Evolutionary conservation across 768 basidiomycete genomes (phyloP), one percentile per base, ranked within the genome.

Genomic region (Solioccasus polychromus): DNA sequence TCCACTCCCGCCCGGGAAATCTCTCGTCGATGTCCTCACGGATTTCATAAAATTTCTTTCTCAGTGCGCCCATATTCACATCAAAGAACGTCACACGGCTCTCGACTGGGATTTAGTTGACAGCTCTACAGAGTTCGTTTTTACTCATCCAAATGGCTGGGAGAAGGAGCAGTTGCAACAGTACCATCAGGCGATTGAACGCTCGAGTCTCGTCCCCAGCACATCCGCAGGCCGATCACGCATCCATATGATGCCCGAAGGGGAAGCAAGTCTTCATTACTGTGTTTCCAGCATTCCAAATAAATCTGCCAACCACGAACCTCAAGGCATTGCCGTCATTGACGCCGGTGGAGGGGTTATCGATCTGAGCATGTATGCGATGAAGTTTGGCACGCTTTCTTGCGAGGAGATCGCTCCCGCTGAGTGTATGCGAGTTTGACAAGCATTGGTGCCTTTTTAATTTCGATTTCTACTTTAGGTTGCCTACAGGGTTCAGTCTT

Each of bases 401-500:
- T 62, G 70, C 25, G 51, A 74, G 20, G 68, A 71, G 45, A 55
- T 71, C 36, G 54, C 56, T 20, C 55, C 59, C 18, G 54, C 60
- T 41, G 62, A 60, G 25, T 66, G 66, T 63, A 47, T 12, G 42
- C 10, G 12, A 9, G 4, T 29, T 7, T 20, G 4, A 1, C 3
- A 3, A 3, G 19, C 17, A 2, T 19, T 20, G 9, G 35, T 20
- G 28, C 23, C 10, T 7, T 18, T 12, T 22, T 10, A 8, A 28
- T 20, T 42, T 22, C 28, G 5, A 20, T 29, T 17, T 17, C 10
- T 8, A n/a, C 19, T 20, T 15, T 35, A 76, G 75, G 74, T 58
- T 64, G 67, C 23, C 68, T 76, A 36, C 61, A 70, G 37, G 76
- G 76, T 17, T 77, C 76, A 0, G 65, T 74, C 1, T 75, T 73